Evolutionary conservation across 208 protist species (phyloP), one percentile per base, ranked within the genome.

Genomic region (Vickermania ingenoplastis): DNA sequence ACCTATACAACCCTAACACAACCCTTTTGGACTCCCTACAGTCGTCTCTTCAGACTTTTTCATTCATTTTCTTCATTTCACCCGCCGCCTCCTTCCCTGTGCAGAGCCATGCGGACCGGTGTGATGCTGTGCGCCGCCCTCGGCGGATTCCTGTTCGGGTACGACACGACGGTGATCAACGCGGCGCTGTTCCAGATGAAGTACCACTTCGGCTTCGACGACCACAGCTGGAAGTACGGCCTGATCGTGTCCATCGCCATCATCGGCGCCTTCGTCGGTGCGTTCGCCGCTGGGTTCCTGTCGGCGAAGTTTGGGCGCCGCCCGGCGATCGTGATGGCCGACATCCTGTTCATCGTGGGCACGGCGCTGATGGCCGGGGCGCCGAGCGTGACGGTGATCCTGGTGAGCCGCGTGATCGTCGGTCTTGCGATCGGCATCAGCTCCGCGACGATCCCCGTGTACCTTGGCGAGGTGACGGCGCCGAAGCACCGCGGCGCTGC

Each of bases 141-240:
- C 30, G 88, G 88, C 55, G 91, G 91, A 7, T 86, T 91, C 61
- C 83, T 96, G 7, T 96, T 96, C 67, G 91, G 91, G n/a, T 97
- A 95, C 63, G 91, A 95, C 70, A 97, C 91, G 2, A 84, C 76
- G 61, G 81, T 97, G 30, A 89, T 97, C 61, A 94, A 92, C 31
- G 91, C 81, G 2, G 86, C 89, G 0, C 65, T 97, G 31, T 89
- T 97, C 41, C 89, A 95, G 67, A 90, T 97, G 73, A 94, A 95
- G 61, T 79, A 90, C 52, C 73, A 93, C 74, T 95, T 94, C 51
- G 82, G 77, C 31, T 86, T 91, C 31, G 61, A 62, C 41, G 77
- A 82, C 25, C 77, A 94, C 60, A 84, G 82, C 7, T 89, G 82
- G 83, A 62, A 75, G 65, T 79, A 76, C 52, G 75, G 77, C 28